phyloP scores from a whole-genome alignment of 306 rosid genomes.

The Cucurbita pepo region DNA sequence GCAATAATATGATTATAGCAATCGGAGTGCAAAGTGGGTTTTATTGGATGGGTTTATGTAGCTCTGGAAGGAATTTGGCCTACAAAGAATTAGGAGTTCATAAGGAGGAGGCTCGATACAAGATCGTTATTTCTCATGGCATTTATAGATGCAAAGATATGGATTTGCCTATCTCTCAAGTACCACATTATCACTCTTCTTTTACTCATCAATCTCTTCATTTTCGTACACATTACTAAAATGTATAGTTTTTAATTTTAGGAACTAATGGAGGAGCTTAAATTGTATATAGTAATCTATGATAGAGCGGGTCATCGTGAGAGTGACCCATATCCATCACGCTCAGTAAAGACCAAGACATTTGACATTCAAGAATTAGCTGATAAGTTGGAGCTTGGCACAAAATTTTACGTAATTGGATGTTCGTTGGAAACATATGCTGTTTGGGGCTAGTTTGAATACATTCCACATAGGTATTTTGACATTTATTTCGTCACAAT shows the following conservation, averaged over 20 bases:
- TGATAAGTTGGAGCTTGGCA: constrained; percentile 44
- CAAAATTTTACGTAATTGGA: constrained; percentile 52
- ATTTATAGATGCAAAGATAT: constrained; percentile 34
- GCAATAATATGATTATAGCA: neutral
- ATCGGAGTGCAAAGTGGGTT: constrained; percentile 16
- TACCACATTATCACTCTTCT: constrained; percentile 6
- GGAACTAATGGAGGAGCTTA: constrained; percentile 48
- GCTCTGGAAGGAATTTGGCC: constrained; percentile 62
- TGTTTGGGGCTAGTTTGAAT: constrained; percentile 57
- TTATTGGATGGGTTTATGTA: constrained; percentile 32
- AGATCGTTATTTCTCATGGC: constrained; percentile 57
- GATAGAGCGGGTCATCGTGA: constrained; percentile 89
- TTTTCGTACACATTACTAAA: neutral
- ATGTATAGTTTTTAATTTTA: constrained; percentile 10
- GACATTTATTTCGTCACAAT: neutral
- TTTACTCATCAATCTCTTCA: neutral
- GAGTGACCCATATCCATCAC: constrained; percentile 64
- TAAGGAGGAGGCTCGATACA: constrained; percentile 47
- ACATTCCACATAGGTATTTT: constrained; percentile 64
- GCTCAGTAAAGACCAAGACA: constrained; percentile 77
- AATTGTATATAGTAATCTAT: constrained; percentile 39
- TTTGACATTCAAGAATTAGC: constrained; percentile 75
- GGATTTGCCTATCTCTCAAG: constrained; percentile 31
- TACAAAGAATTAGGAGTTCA: constrained; percentile 56
- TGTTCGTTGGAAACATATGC: constrained; percentile 55